Evolutionary conservation across 2,329 filamentous ascomycete genomes (phyloP).

Genomic region (Phoma herbarum): DNA sequence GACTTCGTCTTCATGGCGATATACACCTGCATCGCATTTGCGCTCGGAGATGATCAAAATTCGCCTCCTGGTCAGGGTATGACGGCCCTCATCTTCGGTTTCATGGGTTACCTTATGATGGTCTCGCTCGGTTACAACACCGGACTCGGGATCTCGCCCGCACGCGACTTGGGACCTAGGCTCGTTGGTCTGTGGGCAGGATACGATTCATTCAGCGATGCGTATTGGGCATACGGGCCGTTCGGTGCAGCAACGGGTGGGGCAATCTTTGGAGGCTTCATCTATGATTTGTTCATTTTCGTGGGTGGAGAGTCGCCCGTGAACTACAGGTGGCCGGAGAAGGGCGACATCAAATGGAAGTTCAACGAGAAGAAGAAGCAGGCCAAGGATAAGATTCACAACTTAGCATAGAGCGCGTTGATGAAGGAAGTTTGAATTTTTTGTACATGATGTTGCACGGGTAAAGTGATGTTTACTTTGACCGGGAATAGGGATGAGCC

Average conservation of each 20-base stretch:
- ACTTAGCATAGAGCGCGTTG: background rate
- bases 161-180: constrained; percentile 75
- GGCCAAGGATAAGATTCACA: constrained; percentile 29
- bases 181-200: constrained; percentile 72
- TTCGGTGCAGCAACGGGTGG: constrained; percentile 39
- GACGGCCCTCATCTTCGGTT: constrained; percentile 59
- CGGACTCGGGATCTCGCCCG: constrained; percentile 68
- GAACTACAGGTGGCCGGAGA: constrained; percentile 42
- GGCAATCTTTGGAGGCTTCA: constrained; percentile 36
- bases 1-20: constrained; percentile 73
- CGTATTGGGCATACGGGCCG: constrained; percentile 43
- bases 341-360: constrained; percentile 36
- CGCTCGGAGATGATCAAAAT: constrained; percentile 62
- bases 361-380: constrained; percentile 24
- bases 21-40: constrained; percentile 75
- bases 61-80: constrained; percentile 54
- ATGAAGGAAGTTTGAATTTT: background rate
- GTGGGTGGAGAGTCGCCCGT: constrained; percentile 43
- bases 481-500: constrained; percentile 15
- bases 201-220: constrained; percentile 58
- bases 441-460: background rate
- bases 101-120: constrained; percentile 37
- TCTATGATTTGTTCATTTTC: constrained; percentile 47
- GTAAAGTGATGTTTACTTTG: background rate
- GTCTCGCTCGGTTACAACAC: constrained; percentile 42